Conservation (phyloP, 108 stramenopile species). For the Nitzschia inconspicua region DNA sequence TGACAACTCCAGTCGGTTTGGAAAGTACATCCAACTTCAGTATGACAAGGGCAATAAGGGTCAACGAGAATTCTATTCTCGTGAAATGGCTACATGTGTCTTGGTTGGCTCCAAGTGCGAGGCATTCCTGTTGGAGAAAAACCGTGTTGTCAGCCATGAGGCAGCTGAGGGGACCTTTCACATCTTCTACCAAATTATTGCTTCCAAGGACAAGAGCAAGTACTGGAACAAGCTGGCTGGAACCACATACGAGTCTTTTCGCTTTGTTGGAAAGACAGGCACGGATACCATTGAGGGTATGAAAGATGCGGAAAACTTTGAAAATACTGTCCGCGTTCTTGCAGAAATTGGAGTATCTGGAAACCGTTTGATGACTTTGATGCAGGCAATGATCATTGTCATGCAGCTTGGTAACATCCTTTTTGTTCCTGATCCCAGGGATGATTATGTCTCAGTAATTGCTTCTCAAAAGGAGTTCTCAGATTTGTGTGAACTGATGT, state of each 20-base stretch:
- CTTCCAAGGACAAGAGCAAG: slow-evolving; percentile 54
- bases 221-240: slow-evolving; percentile 69
- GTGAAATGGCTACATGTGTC: slow-evolving; percentile 53
- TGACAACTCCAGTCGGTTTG: slow-evolving; percentile 81
- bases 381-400: slow-evolving; percentile 73
- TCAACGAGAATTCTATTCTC: slow-evolving; percentile 42
- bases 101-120: slow-evolving; percentile 67
- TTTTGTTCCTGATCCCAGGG: slow-evolving; percentile 49
- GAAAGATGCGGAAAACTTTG: slow-evolving; percentile 65
- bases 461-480: slow-evolving; percentile 42
- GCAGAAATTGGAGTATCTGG: slow-evolving; percentile 55
- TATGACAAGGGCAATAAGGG: slow-evolving; percentile 48
- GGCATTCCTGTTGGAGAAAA: too few species aligned
- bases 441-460: slow-evolving; percentile 58
- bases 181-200: slow-evolving; percentile 94
- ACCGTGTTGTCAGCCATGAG: slow-evolving; percentile 82
- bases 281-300: too few species aligned
- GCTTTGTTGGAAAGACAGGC: slow-evolving; percentile 44
- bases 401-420: slow-evolving; percentile 82
- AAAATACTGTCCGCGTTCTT: slow-evolving; percentile 59
- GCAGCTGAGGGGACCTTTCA: slow-evolving; percentile 96
- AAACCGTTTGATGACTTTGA: slow-evolving; percentile 52
- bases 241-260: slow-evolving; percentile 48
- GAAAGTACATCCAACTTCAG: slow-evolving; percentile 79
- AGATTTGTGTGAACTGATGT: slow-evolving; percentile 69